These are phyloP conservation scores for Vitellaria paradoxa DNA, from an alignment of 179 eudicot genomes.

Conservation along the genomic window DNA sequence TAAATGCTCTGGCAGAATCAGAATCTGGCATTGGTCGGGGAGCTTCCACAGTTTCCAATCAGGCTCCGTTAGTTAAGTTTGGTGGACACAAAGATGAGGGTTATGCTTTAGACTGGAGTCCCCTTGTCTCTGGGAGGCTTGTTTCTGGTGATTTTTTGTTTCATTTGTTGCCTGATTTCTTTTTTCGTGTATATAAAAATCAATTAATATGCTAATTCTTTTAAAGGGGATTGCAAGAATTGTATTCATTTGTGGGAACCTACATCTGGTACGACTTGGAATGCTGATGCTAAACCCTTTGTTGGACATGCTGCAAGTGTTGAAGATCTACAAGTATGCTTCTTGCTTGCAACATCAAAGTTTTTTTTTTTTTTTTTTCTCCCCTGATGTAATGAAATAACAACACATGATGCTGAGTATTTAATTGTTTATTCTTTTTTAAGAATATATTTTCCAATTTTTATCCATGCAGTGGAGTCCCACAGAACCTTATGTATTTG, in stretches of 20 bases:
- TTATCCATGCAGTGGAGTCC: conserved; percentile 87
- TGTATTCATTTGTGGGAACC: conserved; percentile 89
- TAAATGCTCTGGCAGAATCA: conserved; percentile 69
- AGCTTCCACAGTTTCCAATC: conserved; percentile 45
- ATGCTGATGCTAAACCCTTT: conserved; percentile 64
- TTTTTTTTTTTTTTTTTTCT: neutral
- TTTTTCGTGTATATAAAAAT: neutral
- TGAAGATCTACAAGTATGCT: conserved; percentile 85
- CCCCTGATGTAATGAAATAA: neutral
- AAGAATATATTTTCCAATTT: conserved; percentile 4
- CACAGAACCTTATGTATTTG: conserved; percentile 70
- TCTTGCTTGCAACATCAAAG: neutral
- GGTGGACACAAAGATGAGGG: conserved; percentile 90
- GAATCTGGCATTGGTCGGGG: conserved; percentile 34
- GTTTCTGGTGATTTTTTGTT: conserved; percentile 51
- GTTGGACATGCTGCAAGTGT: conserved; percentile 88
- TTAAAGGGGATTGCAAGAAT: conserved; percentile 79
- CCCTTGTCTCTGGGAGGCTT: conserved; percentile 83
- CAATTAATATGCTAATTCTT: neutral
- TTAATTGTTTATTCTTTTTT: neutral
- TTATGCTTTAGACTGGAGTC: conserved; percentile 93
- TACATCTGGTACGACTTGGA: conserved; percentile 75
- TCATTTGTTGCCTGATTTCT: conserved; percentile 2
- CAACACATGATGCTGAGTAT: neutral
- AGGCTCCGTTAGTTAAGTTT: conserved; percentile 71